Base-by-base conservation (phyloP, 371 early-diverging fungal genomes). In the Rhizopus stolonifer region DNA sequence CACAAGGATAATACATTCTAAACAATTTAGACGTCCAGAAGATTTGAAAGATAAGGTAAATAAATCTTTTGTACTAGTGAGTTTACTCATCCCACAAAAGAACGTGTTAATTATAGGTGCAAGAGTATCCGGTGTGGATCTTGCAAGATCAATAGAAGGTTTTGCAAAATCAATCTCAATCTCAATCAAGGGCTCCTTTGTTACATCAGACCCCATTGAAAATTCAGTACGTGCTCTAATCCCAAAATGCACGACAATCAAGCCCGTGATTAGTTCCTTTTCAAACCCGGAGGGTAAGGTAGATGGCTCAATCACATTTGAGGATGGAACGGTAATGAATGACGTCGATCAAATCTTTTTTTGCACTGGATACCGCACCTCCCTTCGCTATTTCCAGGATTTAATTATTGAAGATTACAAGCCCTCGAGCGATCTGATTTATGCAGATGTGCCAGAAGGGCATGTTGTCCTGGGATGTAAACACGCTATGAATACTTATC, bases 291-390 rank as follows among this genome's bases (percentile, higher is more conserved):
- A 68, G 14, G 69, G 69, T 1, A 22, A 49, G 4, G 52, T 67
- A 0, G 60, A 72, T 32, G 73, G 71, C 0, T 49, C 50, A 0
- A 60, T 77, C 29, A 47, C 50, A 32, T 86, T 89, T 67, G 77
- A 69, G 8, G 87, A 87, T 56, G 83, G 78, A n/a, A 69, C 78
- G 3, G 58, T 49, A 0, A 18, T 81, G 7, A 69, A 73, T 4
- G 58, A 76, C 17, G 66, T 87, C 15, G 87, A 89, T 51, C 55
- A 54, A 2, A 72, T 89, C 7, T 64, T 87, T 15, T 84, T 79
- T 36, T 84, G 85, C 51, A 89, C 88, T 3, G 89, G 89, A 0
- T 87, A 79, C 56, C 50, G 65, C 8, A 72, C 70, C 56, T 68
- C 76, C 17, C 66, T 75, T 40, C 71, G 73, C 0, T 82, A 77